Conservation (phyloP, 2,329 filamentous ascomycete genomes). For the Aspergillus thermomutatus region DNA sequence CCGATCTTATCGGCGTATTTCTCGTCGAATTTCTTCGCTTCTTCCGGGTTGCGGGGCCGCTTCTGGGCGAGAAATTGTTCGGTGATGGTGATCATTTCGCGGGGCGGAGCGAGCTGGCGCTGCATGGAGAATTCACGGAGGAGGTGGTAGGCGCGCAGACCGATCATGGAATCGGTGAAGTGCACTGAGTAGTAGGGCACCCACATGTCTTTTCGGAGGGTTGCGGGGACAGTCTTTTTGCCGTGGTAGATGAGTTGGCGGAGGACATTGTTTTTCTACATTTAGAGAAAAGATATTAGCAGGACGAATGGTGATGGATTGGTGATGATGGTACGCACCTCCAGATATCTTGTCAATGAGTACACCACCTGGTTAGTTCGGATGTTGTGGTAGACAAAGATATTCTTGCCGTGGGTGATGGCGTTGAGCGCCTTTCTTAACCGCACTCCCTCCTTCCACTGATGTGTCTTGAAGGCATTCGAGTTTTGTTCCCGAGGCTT, state of each 20-base stretch:
- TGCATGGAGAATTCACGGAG: slow-evolving; percentile 59
- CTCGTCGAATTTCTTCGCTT: slow-evolving; percentile 41
- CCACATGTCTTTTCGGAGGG: slow-evolving; percentile 62
- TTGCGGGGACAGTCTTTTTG: slow-evolving; percentile 59
- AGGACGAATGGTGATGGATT: background rate
- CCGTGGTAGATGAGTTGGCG: slow-evolving; percentile 60
- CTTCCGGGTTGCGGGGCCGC: slow-evolving; percentile 35
- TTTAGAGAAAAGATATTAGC: slow-evolving; percentile 5
- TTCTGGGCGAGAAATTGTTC: slow-evolving; percentile 41
- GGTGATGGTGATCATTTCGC: slow-evolving; percentile 43
- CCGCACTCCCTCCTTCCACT: slow-evolving; percentile 36
- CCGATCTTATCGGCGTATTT: slow-evolving; percentile 41
- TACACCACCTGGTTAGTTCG: slow-evolving; percentile 64
- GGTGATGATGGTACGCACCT: slow-evolving; percentile 41
- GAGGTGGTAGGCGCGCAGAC: slow-evolving; percentile 55
- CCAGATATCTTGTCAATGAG: slow-evolving; percentile 54
- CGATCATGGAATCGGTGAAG: slow-evolving; percentile 50
- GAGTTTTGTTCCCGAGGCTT: slow-evolving; percentile 36
- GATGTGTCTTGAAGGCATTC: slow-evolving; percentile 41
- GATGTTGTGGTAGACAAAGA: slow-evolving; percentile 61
- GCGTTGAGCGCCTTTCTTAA: slow-evolving; percentile 46
- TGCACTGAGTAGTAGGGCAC: slow-evolving; percentile 56
- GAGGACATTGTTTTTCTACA: slow-evolving; percentile 50
- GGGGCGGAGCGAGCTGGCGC: slow-evolving; percentile 53
- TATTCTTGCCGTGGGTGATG: slow-evolving; percentile 54